Base-by-base conservation (phyloP, 2,329 filamentous ascomycete species). In the Ophiostoma himal-ulmi region DNA sequence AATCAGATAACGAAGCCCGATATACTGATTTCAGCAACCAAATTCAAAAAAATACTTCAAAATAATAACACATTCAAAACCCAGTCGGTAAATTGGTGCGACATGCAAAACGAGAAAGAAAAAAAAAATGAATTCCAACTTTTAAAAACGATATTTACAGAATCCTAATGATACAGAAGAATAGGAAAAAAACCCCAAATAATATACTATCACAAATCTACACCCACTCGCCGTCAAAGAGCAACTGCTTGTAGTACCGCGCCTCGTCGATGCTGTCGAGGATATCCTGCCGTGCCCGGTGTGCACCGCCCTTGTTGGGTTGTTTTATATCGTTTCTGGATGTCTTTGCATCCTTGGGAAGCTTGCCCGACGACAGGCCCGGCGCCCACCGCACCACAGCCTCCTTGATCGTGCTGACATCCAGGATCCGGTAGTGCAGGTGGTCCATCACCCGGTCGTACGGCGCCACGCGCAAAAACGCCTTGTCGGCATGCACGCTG, bases 201-300 rank as follows among this genome's bases (percentile, higher is more conserved):
- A 30, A 37, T 2, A 41, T 44, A 34, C 10, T 62, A 62, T 62
- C 8, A 34, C 22, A 20, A 54, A 54, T 64, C 1, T 66, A 41
- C 36, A n/a, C 22, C 26, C 26, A 22, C 76, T 75, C 30, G 34
- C 30, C 34, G 2, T 39, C 62, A 22, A 78, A 73, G 1, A 73
- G 22, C 30, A 67, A 82, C 72, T 89, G 83, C 76, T 87, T 88
- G 79, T 97, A 98, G 78, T 91, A 97, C 76, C 83, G 88, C 70
- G 94, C 94, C 82, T 99, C 95, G 70, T 86, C 89, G 73, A 99
- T 97, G 80, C 94, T 98, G 82, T 99, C 95, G 72, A 97, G 79
- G 71, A 99, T 97, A 79, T 99, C 95, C 70, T 92, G 88, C 75
- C 86, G 88, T 0, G 95, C 95, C 79, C 94, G 88, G 81, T 99